Base-by-base conservation (phyloP, 1,139 yeast species). In the Geotrichum bryndzae region DNA sequence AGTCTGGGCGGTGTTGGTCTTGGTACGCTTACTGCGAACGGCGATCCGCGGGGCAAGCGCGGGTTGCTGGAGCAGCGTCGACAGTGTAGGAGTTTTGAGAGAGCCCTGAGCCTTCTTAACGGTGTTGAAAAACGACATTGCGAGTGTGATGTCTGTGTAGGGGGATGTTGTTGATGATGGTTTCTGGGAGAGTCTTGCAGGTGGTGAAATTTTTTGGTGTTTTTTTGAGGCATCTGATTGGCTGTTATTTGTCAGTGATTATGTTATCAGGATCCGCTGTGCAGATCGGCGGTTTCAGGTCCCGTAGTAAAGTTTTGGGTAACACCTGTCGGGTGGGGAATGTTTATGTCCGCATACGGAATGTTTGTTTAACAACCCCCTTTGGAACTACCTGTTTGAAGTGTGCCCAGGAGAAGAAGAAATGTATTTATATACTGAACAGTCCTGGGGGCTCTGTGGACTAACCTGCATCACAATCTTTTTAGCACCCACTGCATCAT, bases 1-100 rank as follows among this genome's bases (percentile, higher is more conserved):
- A 31, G 83, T 80, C 57, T 83, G 73, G 29, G 78, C 73, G 10
- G 74, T 73, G 31, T 48, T 58, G 13, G 63, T 67, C 63, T 74
- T 72, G 33, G 83, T 79, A 67, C 83, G 75, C 66, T 79, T 79
- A 38, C 81, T 81, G 68, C 84, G 66, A 4, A 65, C 54, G 56
- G 58, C 33, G 52, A 62, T 57, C 58, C 54, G 53, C n/a, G 60
- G 54, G 10, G 51, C 25, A 11, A 60, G 53, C 11, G 22, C 51
- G 38, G 38, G 51, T 25, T 41, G 33, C 29, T 15, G 56, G n/a
- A 25, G 18, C 50, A 25, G 54, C 35, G 15, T 15, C 6, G 15
- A 51, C 27, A 22, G 54, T 48, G 15, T 29, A 50, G 33, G 55
- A 29, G 56, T 35, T 25, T 51, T 29, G 45, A 57, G 51, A n/a